Conservation (phyloP, 768 basidiomycete species). For the Melanogaster broomeanus region DNA sequence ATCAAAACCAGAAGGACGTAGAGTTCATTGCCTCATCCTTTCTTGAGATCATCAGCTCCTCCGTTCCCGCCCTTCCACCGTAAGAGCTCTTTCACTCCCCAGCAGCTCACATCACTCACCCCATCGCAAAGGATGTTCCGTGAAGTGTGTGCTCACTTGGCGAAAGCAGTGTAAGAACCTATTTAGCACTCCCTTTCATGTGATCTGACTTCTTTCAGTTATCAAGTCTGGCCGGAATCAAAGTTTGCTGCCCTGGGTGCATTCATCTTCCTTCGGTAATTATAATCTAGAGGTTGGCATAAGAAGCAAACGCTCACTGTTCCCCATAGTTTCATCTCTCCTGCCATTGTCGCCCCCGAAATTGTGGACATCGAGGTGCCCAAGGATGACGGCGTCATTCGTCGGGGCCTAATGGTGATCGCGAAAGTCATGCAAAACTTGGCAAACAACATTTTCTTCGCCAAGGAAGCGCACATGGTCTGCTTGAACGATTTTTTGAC, state of each 20-base stretch:
- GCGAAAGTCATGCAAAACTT: conserved; percentile 93
- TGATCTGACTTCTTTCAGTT: conserved; percentile 37
- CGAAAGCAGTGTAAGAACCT: conserved; percentile 66
- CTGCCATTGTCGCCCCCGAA: conserved; percentile 86
- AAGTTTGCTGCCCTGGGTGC: conserved; percentile 85
- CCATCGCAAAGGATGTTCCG: conserved; percentile 67
- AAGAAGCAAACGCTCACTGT: not conserved
- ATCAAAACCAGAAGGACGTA: conserved; percentile 69
- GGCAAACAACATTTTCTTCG: conserved; percentile 93
- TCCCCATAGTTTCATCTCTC: conserved; percentile 80
- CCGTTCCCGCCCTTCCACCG: conserved; percentile 72
- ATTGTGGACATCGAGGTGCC: conserved; percentile 82
- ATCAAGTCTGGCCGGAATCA: conserved; percentile 73
- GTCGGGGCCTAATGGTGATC: conserved; percentile 81
- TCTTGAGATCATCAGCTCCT: conserved; percentile 71
- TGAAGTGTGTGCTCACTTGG: conserved; percentile 84
- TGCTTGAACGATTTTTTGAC: conserved; percentile 74
- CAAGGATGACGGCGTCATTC: conserved; percentile 57
- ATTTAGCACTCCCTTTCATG: conserved; percentile 2
- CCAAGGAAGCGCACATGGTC: conserved; percentile 87
- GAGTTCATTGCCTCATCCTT: conserved; percentile 75
- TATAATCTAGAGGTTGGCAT: not conserved
- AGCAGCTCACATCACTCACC: not conserved
- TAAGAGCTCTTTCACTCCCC: conserved; percentile 39
- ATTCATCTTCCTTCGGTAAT: conserved; percentile 86